Base-by-base conservation (phyloP, 164 flowering plant species). In the Chimonanthus praecox region DNA sequence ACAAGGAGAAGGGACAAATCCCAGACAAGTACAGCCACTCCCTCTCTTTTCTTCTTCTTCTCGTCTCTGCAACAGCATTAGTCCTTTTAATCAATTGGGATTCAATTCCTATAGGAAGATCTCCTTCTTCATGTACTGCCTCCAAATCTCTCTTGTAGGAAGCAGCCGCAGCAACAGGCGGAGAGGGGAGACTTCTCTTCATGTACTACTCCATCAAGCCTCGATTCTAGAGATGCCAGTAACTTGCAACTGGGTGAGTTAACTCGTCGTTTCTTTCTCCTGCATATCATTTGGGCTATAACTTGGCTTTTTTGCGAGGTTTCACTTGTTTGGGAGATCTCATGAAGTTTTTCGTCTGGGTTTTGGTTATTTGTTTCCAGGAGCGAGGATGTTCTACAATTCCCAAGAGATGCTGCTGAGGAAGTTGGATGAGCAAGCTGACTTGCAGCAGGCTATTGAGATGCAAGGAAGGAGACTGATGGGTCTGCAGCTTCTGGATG, bases 1-100 rank as follows among this genome's bases (percentile, higher is more conserved):
- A 95, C 85, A 95, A 95, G 88, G 99, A 95, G 83, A 95, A 95
- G 84, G 98, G 98, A 11, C 92, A 92, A 85, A 80, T 91, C 63
- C 85, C 88, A 6, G 98, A 95, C 66, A 95, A 89, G 97, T 89
- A 90, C 76, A 79, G 75, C 72, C 68, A 9, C 54, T 43, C 48
- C 15, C 13, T 9, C 18, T 44, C 68, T 67, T 5, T 71, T 69
- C 67, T 33, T 33, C 2, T 33, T 33, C 33, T 33, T 33, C 33
- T 33, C 33, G 33, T 33, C 33, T 33, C 33, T 33, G 33, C 33
- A 33, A 33, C 33, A 33, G 33, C 33, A 33, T 33, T 33, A 33
- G 33, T 33, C 33, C 33, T 33, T 33, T 33, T 33, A 33, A 33
- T 33, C 33, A 33, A 33, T 1, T 33, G 33, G 33, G 33, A 33